These are phyloP conservation scores for Telopea speciosissima DNA, from an alignment of 177 flowering plant genomes.

Conservation along the genomic window DNA sequence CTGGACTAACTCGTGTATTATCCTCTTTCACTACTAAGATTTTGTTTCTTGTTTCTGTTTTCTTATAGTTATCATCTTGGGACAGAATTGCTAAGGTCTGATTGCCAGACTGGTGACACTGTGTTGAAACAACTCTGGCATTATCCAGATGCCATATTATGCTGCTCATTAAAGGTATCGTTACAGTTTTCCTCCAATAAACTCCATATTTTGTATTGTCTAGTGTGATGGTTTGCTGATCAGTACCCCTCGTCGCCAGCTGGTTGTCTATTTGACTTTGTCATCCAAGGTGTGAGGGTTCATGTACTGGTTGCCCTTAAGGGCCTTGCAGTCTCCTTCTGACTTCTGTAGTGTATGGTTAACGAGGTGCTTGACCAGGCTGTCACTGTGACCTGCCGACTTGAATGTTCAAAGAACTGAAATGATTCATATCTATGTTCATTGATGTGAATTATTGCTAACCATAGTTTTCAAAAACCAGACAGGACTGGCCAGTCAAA, in stretches of 20 bases:
- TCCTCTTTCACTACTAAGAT: not conserved
- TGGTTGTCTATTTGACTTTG: not conserved
- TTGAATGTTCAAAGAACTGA: no score
- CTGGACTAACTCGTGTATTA: not conserved
- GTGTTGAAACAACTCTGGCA: conserved; percentile 79
- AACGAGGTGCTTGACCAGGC: not conserved
- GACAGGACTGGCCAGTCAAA: no score
- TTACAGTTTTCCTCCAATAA: not conserved
- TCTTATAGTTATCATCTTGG: conserved; percentile 63
- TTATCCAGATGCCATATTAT: conserved; percentile 84
- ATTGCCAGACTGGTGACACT: conserved; percentile 44
- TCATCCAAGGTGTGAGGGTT: not conserved
- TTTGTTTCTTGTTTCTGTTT: conserved; percentile 2
- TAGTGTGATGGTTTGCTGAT: no score
- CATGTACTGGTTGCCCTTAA: no score
- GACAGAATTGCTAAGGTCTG: conserved; percentile 59
- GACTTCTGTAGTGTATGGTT: not conserved
- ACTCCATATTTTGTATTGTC: no score
- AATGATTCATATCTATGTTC: no score
- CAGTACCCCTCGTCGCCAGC: no score
- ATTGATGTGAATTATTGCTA: no score
- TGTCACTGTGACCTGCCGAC: not conserved
- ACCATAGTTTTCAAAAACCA: no score
- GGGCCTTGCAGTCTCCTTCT: no score
- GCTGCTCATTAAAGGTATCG: conserved; percentile 87